phyloP scores from a whole-genome alignment of 108 stramenopile species.

The Stephanodiscus minutulus region DNA sequence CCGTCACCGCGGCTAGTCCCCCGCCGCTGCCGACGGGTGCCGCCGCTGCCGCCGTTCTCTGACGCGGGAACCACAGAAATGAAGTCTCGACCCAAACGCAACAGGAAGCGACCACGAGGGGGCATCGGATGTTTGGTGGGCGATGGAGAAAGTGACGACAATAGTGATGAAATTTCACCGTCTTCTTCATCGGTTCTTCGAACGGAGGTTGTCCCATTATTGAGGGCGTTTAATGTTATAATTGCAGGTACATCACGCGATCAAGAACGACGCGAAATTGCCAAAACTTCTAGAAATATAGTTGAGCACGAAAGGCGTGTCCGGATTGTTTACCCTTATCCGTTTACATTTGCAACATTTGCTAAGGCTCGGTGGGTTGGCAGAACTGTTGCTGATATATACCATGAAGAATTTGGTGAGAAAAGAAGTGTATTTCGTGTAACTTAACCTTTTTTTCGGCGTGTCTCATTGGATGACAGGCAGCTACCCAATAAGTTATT shows the following conservation, averaged over 20 bases:
- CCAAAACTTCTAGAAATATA: background rate
- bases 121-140: constrained; percentile 34
- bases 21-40: too few relatives aligned
- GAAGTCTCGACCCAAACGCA: constrained; percentile 54
- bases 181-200: constrained; percentile 5
- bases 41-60: too few relatives aligned
- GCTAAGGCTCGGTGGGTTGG: constrained; percentile 83
- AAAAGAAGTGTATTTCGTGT: background rate
- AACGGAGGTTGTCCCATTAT: constrained; percentile 42
- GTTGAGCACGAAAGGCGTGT: constrained; percentile 20
- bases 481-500: constrained; percentile 73
- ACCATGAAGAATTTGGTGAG: constrained; percentile 69
- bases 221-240: constrained; percentile 34
- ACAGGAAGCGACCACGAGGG: constrained; percentile 54
- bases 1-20: too few relatives aligned
- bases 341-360: constrained; percentile 76
- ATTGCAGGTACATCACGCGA: constrained; percentile 13
- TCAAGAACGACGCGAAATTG: background rate
- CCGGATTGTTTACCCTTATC: constrained; percentile 64
- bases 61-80: constrained; percentile 4
- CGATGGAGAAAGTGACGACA: constrained; percentile 14
- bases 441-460: background rate
- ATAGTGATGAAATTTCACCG: constrained; percentile 4
- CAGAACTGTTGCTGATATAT: constrained; percentile 73
- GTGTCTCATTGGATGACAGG: constrained; percentile 14